These are phyloP conservation scores for baker's yeast (Saccharomyces cerevisiae) DNA, from an alignment of 805 yeast genomes.

Conservation along the genomic window DNA sequence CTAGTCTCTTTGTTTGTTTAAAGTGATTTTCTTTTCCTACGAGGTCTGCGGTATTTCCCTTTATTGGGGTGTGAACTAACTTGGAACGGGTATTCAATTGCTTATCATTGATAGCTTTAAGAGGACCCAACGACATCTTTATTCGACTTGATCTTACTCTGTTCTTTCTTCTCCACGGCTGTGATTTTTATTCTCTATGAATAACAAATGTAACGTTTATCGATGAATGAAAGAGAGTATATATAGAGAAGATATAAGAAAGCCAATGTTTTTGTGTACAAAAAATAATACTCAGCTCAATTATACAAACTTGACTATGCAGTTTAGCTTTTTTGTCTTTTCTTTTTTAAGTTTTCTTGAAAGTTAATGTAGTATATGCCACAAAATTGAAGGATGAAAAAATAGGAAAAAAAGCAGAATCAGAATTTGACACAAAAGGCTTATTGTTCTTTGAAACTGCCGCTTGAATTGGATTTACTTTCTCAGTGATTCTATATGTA, in stretches of 20 bases:
- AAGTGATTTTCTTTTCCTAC: slow-evolving; percentile 10
- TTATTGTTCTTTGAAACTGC: not conserved
- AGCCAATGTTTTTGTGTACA: not conserved
- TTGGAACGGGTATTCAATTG: slow-evolving; percentile 29
- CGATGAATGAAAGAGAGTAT: not conserved
- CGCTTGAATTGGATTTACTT: not conserved
- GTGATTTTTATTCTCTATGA: not conserved
- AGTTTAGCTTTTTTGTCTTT: not conserved
- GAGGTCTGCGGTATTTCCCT: slow-evolving; percentile 5
- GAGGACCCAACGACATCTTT: slow-evolving; percentile 29
- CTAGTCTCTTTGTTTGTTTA: slow-evolving; percentile 9
- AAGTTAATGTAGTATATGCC: slow-evolving; percentile 3
- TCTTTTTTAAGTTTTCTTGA: not conserved
- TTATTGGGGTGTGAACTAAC: slow-evolving; percentile 26
- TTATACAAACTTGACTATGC: not conserved
- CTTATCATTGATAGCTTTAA: slow-evolving; percentile 29
- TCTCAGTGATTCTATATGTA: not conserved
- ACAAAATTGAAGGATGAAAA: not conserved
- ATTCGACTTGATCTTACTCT: not conserved
- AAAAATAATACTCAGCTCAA: not conserved
- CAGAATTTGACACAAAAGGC: not conserved
- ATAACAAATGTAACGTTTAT: not conserved
- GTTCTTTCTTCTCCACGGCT: not conserved
- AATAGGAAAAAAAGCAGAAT: slow-evolving; percentile 1
- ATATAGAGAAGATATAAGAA: not conserved